These are phyloP conservation scores for Suzukiozyma palmioleophila DNA, from an alignment of 1,139 yeast genomes.

Conservation along the genomic window DNA sequence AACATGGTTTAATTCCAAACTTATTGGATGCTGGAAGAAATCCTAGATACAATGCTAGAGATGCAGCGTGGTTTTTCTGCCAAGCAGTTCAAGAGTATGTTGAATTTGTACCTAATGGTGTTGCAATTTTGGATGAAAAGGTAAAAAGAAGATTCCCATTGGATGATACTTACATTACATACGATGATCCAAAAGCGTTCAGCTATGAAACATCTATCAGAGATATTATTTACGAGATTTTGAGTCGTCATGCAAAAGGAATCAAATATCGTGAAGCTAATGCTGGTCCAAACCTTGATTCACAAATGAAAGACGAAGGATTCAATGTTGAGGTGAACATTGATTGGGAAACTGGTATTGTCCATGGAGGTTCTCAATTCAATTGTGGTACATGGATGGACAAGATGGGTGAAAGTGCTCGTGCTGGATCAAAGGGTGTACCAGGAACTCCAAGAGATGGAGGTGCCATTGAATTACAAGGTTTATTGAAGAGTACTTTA, in stretches of 20 bases:
- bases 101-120: slow-evolving; percentile 64
- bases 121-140: slow-evolving; percentile 58
- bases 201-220: slow-evolving; percentile 62
- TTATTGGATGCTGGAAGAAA: slow-evolving; percentile 87
- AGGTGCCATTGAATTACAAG: slow-evolving; percentile 90
- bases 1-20: slow-evolving; percentile 94
- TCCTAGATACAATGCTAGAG: slow-evolving; percentile 94
- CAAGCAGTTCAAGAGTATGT: slow-evolving; percentile 86
- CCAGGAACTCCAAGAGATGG: slow-evolving; percentile 99
- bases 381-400: slow-evolving; percentile 99
- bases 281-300: slow-evolving; percentile 84
- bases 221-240: slow-evolving; percentile 77
- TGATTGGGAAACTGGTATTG: slow-evolving; percentile 86
- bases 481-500: slow-evolving; percentile 76
- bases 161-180: slow-evolving; percentile 74
- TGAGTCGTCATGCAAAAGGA: slow-evolving; percentile 83
- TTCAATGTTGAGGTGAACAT: slow-evolving; percentile 77
- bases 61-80: slow-evolving; percentile 93
- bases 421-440: slow-evolving; percentile 78
- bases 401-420: slow-evolving; percentile 93
- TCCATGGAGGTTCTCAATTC: slow-evolving; percentile 86
- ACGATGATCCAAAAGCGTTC: slow-evolving; percentile 73
- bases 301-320: slow-evolving; percentile 91
- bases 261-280: slow-evolving; percentile 90
- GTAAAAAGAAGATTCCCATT: slow-evolving; percentile 84